A percentile compares a stretch with the other conserved stretches of the same genome.
Evolutionary conservation across 2,329 filamentous ascomycete species (phyloP).

Genomic region (Phymatotrichopsis omnivora): DNA sequence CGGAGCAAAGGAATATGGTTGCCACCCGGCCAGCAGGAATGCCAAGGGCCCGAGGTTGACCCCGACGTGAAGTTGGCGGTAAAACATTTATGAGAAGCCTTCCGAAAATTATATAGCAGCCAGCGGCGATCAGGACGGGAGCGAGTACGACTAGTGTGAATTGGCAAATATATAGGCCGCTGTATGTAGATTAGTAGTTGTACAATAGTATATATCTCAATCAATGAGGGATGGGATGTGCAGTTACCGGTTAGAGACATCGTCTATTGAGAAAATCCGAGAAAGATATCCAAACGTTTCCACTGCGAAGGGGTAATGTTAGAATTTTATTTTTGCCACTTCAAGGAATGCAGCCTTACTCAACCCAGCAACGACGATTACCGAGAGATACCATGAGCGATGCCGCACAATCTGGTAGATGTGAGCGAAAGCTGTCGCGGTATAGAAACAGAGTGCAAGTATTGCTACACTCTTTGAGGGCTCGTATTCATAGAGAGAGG

Average conservation of each 20-base stretch:
- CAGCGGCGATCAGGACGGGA: slow-evolving; percentile 34
- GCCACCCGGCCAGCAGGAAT: slow-evolving; percentile 26
- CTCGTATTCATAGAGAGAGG: slow-evolving; percentile 17
- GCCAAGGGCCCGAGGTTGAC: slow-evolving; percentile 20
- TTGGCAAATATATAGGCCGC: slow-evolving; percentile 30
- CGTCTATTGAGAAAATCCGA: slow-evolving; percentile 24
- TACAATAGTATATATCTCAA: background rate
- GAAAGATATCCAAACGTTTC: slow-evolving; percentile 27
- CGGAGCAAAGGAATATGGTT: slow-evolving; percentile 26
- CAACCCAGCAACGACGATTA: slow-evolving; percentile 24
- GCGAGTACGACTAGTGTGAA: slow-evolving; percentile 33
- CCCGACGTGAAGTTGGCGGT: slow-evolving; percentile 22
- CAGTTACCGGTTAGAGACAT: slow-evolving; percentile 21
- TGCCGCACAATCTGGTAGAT: slow-evolving; percentile 27
- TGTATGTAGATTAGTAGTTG: background rate
- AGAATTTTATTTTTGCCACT: background rate
- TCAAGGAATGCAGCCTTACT: slow-evolving; percentile 2
- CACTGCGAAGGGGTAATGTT: slow-evolving; percentile 10
- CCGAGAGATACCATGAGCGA: slow-evolving; percentile 27
- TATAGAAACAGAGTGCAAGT: slow-evolving; percentile 12
- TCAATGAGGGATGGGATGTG: background rate
- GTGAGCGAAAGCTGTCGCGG: slow-evolving; percentile 19
- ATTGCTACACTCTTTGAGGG: slow-evolving; percentile 10
- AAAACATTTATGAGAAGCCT: slow-evolving; percentile 33
- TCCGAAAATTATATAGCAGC: slow-evolving; percentile 33